Evolutionary conservation across 2,329 filamentous ascomycete genomes (phyloP).

Genomic region (Beauveria medogensis): DNA sequence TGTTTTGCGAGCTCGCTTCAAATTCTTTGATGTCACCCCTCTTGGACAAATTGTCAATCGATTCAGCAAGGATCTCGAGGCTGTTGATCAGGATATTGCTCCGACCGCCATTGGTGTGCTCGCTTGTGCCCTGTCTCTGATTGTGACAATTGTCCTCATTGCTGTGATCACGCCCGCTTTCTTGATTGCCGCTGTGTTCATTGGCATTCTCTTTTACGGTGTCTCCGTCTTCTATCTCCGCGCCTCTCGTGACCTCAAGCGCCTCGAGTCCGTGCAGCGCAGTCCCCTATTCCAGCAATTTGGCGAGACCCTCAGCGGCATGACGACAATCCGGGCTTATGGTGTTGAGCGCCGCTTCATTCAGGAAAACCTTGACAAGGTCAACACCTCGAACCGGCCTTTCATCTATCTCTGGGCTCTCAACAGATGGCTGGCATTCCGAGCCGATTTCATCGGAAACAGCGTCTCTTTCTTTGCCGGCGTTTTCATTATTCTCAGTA

Average conservation of each 20-base stretch:
- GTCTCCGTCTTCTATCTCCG: slow-evolving; percentile 84
- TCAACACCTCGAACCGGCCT: slow-evolving; percentile 85
- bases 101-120: slow-evolving; percentile 75
- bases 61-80: slow-evolving; percentile 95
- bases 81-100: slow-evolving; percentile 91
- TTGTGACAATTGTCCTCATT: slow-evolving; percentile 84
- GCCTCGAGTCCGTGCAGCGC: slow-evolving; percentile 85
- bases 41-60: slow-evolving; percentile 96
- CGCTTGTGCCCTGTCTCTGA: slow-evolving; percentile 55
- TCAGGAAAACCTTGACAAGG: slow-evolving; percentile 76
- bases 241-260: slow-evolving; percentile 90
- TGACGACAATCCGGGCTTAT: slow-evolving; percentile 95
- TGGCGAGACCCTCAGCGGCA: slow-evolving; percentile 86
- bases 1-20: slow-evolving; percentile 85
- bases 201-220: slow-evolving; percentile 71
- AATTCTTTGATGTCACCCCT: slow-evolving; percentile 95
- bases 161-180: slow-evolving; percentile 85
- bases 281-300: slow-evolving; percentile 98
- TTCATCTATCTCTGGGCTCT: slow-evolving; percentile 96
- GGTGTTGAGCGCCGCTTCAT: slow-evolving; percentile 91
- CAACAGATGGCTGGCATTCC: slow-evolving; percentile 92
- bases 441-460: slow-evolving; percentile 84
- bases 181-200: slow-evolving; percentile 77
- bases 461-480: slow-evolving; percentile 90
- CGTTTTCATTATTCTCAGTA: slow-evolving; percentile 77